Evolutionary conservation across 2,329 filamentous ascomycete species (phyloP).

Genomic region (Alternaria viburni): DNA sequence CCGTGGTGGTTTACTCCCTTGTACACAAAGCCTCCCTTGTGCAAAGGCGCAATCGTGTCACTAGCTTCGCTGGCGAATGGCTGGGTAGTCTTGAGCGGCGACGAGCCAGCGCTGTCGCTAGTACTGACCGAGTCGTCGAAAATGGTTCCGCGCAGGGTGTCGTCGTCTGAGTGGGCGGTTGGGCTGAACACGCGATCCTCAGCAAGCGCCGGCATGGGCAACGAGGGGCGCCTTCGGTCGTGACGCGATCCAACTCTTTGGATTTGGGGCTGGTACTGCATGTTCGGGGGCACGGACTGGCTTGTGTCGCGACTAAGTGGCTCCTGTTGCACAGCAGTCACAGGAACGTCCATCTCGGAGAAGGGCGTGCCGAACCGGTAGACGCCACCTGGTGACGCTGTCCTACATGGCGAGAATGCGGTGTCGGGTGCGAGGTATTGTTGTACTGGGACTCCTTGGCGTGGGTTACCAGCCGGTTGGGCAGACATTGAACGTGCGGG

Average conservation of each 20-base stretch:
- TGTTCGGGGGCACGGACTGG: slow-evolving; percentile 92
- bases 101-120: slow-evolving; percentile 37
- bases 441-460: slow-evolving; percentile 29
- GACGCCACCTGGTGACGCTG: slow-evolving; percentile 63
- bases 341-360: slow-evolving; percentile 87
- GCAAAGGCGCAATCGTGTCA: slow-evolving; percentile 34
- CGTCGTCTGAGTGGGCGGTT: slow-evolving; percentile 42
- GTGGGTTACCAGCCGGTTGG: slow-evolving; percentile 35
- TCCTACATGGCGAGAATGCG: slow-evolving; percentile 55
- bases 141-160: slow-evolving; percentile 43
- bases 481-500: slow-evolving; percentile 47
- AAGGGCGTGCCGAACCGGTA: slow-evolving; percentile 86
- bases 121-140: slow-evolving; percentile 29
- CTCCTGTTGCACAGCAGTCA: slow-evolving; percentile 74
- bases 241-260: slow-evolving; percentile 53
- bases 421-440: slow-evolving; percentile 44
- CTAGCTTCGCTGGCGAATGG: slow-evolving; percentile 25
- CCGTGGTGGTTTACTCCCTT: slow-evolving; percentile 74
- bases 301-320: slow-evolving; percentile 79
- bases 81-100: slow-evolving; percentile 39
- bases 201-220: slow-evolving; percentile 72
- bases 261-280: slow-evolving; percentile 72
- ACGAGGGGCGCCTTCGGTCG: slow-evolving; percentile 67
- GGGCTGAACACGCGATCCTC: slow-evolving; percentile 64
- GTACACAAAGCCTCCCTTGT: slow-evolving; percentile 48